These are phyloP conservation scores for Sphagnum magellanicum DNA, from an alignment of 228 moss, liverwort and hornwort genomes.

Conservation along the genomic window DNA sequence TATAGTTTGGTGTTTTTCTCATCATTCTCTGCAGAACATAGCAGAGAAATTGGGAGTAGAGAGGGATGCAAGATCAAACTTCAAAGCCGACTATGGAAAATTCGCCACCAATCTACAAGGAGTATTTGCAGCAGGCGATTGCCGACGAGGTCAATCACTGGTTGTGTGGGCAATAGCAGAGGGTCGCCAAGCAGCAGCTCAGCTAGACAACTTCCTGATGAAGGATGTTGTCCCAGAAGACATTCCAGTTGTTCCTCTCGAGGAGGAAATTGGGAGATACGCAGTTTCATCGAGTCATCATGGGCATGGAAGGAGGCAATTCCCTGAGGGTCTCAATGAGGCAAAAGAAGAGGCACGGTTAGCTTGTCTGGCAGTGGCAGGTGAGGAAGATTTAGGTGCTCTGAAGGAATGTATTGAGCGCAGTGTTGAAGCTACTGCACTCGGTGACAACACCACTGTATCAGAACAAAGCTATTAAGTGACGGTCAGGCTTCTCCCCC, in stretches of 20 bases:
- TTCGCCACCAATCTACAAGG: conserved; percentile 66
- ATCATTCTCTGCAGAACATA: conserved; percentile 37
- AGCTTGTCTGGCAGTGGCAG: conserved; percentile 31
- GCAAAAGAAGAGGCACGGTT: conserved; percentile 23
- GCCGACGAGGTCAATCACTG: conserved; percentile 61
- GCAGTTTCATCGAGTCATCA: neutral
- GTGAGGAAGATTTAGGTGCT: conserved; percentile 24
- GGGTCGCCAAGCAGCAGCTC: conserved; percentile 56
- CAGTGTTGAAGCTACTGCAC: conserved; percentile 32
- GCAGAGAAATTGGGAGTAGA: conserved; percentile 60
- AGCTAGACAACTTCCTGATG: conserved; percentile 50
- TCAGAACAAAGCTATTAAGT: conserved; percentile 18
- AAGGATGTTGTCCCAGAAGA: conserved; percentile 9
- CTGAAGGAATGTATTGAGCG: conserved; percentile 31
- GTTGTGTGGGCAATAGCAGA: conserved; percentile 78
- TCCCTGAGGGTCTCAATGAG: conserved; percentile 24
- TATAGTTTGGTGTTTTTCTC: too few species aligned
- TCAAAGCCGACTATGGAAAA: conserved; percentile 57
- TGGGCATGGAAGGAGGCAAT: conserved; percentile 4
- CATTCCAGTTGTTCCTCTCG: neutral
- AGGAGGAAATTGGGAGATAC: conserved; percentile 14
- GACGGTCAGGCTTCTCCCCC: too few species aligned
- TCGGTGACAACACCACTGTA: conserved; percentile 19
- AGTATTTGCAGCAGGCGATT: conserved; percentile 73
- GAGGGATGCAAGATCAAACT: conserved; percentile 65